Evolutionary conservation across 495 filamentous ascomycete species (phyloP), one percentile per base, ranked within the genome.

Genomic region (Trichocladium uniseriatum): DNA sequence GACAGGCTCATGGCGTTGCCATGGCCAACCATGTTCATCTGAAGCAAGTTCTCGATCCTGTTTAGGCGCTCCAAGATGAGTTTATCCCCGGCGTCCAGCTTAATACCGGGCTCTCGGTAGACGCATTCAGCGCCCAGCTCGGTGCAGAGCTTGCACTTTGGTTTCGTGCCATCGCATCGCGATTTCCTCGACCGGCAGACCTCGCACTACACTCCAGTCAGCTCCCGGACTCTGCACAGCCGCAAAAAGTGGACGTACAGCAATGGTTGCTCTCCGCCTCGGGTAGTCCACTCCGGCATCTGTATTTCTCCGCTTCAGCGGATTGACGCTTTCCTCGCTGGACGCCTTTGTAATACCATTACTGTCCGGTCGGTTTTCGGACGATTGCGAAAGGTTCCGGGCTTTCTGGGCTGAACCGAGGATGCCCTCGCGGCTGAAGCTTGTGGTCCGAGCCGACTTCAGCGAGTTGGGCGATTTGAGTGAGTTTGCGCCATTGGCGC

Each of bases 151-250:
- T 84, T 81, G 62, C 86, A 91, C 64, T 87, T 88, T 13, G 86
- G 86, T 49, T 86, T 81, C 7, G 76, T 82, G n/a, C 86, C 86
- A 59, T 89, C 86, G 62, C 86, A 91, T 61, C 84, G 75, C 43
- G 86, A 89, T 64, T 91, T 90, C 49, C 86, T 76, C 32, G 85
- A 83, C 24, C 86, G 84, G 59, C 86, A 91, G 45, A 90, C 86
- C 62, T 91, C 86, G 69, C 86, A 91, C 81, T 88, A 60, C 49
- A 46, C 41, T 53, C 45, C n/a, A 38, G 61, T 67, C 54, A 69
- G 62, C 41, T 43, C 35, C 20, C 16, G 36, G 34, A 46, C 27
- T 31, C 6, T 6, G 50, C 20, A 43, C 14, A 28, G 22, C 42
- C 18, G 32, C 28, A 46, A 45, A n/a, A n/a, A n/a, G 28, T 47